Conservation (phyloP, 495 filamentous ascomycete species). For the Astrocystis sublimbata region DNA sequence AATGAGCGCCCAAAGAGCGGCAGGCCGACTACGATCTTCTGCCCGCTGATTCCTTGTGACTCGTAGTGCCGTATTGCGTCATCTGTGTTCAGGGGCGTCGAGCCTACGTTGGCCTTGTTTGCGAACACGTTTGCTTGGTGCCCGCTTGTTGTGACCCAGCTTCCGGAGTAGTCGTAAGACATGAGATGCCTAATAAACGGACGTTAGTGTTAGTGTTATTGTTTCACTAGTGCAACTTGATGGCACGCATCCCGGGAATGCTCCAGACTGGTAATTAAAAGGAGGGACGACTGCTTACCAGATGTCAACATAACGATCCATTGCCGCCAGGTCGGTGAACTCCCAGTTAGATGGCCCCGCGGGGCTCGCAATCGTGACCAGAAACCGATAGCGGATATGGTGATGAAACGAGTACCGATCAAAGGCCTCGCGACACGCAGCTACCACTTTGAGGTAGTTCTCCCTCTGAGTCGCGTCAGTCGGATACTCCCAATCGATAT, state of each 20-base stretch:
- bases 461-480: conserved; percentile 58
- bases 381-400: conserved; percentile 58
- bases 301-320: conserved; percentile 78
- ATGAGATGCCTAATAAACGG: conserved; percentile 63
- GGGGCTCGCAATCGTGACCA: conserved; percentile 71
- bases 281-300: conserved; percentile 59
- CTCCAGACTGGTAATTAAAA: not conserved
- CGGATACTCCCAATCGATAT: conserved; percentile 69
- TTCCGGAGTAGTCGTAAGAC: conserved; percentile 74
- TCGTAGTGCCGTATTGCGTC: conserved; percentile 69
- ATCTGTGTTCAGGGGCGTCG: conserved; percentile 71
- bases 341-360: conserved; percentile 65
- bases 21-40: conserved; percentile 80
- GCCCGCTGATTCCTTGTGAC: conserved; percentile 56
- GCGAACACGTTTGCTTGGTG: conserved; percentile 75
- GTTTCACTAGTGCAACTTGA: not conserved
- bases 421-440: conserved; percentile 63
- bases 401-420: conserved; percentile 59
- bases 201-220: conserved; percentile 40
- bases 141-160: conserved; percentile 67
- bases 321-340: conserved; percentile 63
- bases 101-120: conserved; percentile 42
- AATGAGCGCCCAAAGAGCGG: conserved; percentile 87
- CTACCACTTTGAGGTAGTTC: conserved; percentile 70
- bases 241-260: not conserved